A percentile compares a stretch with the other conserved stretches of the same genome.
Conservation (phyloP, 139 green algal genomes). For the Gonium pectorale region DNA sequence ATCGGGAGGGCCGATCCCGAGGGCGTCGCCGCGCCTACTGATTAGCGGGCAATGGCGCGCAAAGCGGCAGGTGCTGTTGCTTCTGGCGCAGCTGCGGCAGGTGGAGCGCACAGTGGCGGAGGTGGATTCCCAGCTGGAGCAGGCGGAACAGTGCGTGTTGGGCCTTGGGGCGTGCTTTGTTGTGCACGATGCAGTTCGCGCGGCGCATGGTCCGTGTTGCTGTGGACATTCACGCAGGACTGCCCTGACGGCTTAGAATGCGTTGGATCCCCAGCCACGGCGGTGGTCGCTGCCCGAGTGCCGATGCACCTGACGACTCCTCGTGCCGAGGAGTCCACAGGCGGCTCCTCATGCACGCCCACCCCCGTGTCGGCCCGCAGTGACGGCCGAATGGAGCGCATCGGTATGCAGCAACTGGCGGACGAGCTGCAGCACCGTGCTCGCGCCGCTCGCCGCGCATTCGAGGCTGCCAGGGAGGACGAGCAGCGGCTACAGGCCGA, state of each 20-base stretch:
- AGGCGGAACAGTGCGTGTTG: conserved; percentile 30
- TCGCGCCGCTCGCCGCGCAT: no score
- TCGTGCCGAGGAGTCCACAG: no score
- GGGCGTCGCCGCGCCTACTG: conserved; percentile 21
- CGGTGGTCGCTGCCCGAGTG: no score
- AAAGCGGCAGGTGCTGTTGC: conserved; percentile 42
- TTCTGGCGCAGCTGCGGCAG: conserved; percentile 39
- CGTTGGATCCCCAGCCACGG: no score
- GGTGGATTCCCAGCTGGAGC: conserved; percentile 14
- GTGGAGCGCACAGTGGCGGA: conserved; percentile 9
- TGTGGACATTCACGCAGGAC: no score
- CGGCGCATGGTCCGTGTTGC: no score
- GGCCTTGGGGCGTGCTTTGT: background rate
- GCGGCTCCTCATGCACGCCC: no score
- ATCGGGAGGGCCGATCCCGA: background rate
- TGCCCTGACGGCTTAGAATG: no score
- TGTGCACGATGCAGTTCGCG: background rate
- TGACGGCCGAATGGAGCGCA: background rate
- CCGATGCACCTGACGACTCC: no score
- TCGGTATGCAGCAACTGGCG: background rate
- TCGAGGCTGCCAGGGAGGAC: no score
- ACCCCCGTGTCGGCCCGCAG: no score
- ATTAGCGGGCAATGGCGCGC: conserved; percentile 45
- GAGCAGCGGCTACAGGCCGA: no score
- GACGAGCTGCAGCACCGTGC: conserved; percentile 21